phyloP scores from a whole-genome alignment of 2,329 filamentous ascomycete genomes.

The Aspergillus sp. region DNA sequence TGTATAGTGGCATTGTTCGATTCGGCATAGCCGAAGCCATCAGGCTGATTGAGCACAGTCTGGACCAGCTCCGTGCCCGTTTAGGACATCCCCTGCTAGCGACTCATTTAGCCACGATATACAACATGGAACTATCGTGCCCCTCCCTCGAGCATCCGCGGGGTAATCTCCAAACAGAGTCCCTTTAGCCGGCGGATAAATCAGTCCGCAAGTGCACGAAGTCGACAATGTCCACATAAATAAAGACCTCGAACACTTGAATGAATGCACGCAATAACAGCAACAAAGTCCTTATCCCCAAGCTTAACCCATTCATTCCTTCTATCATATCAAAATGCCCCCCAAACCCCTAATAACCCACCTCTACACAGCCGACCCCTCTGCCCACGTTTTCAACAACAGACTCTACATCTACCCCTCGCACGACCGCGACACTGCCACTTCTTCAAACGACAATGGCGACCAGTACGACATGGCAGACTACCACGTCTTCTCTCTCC shows the following conservation, averaged over 20 bases:
- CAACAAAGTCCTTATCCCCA: not conserved
- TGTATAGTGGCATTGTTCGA: too few relatives aligned
- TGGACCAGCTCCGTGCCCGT: not conserved
- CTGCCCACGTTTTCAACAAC: slow-evolving; percentile 75
- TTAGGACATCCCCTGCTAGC: not conserved
- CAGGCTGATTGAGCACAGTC: not conserved
- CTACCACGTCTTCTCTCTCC: slow-evolving; percentile 73
- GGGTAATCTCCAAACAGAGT: too few relatives aligned
- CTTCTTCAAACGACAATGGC: slow-evolving; percentile 77
- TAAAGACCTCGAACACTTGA: not conserved
- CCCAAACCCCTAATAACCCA: slow-evolving; percentile 64
- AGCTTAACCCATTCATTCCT: too few relatives aligned
- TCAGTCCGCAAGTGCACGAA: not conserved
- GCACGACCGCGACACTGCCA: slow-evolving; percentile 74
- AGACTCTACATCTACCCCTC: slow-evolving; percentile 79
- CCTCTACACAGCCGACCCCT: slow-evolving; percentile 77
- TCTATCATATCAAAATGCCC: slow-evolving; percentile 2
- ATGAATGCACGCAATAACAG: not conserved
- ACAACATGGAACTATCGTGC: not conserved
- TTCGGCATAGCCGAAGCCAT: not conserved
- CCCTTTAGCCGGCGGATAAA: slow-evolving; percentile 9
- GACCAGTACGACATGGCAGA: slow-evolving; percentile 84
- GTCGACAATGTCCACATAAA: not conserved
- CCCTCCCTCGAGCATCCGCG: not conserved
- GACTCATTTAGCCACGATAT: not conserved